Conservation (phyloP, 139 green algal genomes). For the Picochlorum sp. region DNA sequence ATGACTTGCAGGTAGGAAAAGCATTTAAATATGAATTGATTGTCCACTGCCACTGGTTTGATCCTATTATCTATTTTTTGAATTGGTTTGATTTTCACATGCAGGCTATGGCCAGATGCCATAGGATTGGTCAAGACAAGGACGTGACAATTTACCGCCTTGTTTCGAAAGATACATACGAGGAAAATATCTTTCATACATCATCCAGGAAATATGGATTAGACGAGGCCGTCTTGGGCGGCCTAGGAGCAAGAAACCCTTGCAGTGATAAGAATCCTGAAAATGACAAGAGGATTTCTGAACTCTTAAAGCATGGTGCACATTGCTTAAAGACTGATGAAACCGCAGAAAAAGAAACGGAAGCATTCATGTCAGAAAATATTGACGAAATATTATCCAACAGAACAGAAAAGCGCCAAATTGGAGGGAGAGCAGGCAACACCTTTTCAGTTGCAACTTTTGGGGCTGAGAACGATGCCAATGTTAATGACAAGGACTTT, state of each 20-base stretch:
- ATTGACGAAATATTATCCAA: constrained; percentile 75
- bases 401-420: constrained; percentile 77
- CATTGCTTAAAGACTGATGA: constrained; percentile 46
- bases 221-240: constrained; percentile 85
- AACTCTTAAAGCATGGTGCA: constrained; percentile 75
- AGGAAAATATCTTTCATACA: constrained; percentile 68
- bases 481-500: constrained; percentile 28
- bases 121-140: constrained; percentile 80
- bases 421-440: constrained; percentile 67
- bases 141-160: constrained; percentile 91
- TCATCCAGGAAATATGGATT: constrained; percentile 67
- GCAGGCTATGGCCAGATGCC: constrained; percentile 93
- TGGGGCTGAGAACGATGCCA: not conserved
- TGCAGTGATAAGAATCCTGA: constrained; percentile 22
- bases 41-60: too few relatives aligned
- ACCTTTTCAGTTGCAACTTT: constrained; percentile 73
- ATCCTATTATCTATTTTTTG: too few relatives aligned
- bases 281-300: constrained; percentile 55
- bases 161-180: constrained; percentile 77
- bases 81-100: too few relatives aligned
- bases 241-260: constrained; percentile 10
- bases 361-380: constrained; percentile 55
- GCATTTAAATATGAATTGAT: too few relatives aligned
- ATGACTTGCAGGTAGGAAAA: too few relatives aligned
- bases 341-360: constrained; percentile 17